Percentiles rank a stretch among this genome's conserved stretches.
phyloP scores from a whole-genome alignment of 345 rosid genomes.

The Salix viminalis region DNA sequence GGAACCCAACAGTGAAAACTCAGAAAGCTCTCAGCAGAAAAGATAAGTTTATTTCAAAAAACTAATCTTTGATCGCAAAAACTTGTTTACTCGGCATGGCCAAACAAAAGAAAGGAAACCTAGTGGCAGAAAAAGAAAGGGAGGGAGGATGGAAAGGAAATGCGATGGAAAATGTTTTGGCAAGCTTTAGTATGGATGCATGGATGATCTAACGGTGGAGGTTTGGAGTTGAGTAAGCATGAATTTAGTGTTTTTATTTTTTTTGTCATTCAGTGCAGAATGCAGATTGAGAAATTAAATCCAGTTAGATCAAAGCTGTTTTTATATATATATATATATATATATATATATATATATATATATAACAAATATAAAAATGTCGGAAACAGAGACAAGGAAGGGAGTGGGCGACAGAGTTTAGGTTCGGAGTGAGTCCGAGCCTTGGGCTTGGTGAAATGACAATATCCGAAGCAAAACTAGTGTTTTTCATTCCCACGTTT shows the following conservation, averaged over 20 bases:
- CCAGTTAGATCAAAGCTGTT: background rate
- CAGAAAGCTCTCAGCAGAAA: background rate
- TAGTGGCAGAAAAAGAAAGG: background rate
- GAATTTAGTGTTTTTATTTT: slow-evolving; percentile 5
- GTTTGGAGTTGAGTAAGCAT: background rate
- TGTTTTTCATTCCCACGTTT: slow-evolving; percentile 4
- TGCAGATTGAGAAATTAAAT: background rate
- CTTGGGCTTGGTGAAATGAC: slow-evolving; percentile 18
- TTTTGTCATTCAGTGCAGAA: background rate
- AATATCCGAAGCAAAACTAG: slow-evolving; percentile 26
- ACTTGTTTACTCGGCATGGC: background rate
- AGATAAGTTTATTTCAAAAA: background rate
- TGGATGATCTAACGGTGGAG: slow-evolving; percentile 4
- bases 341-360: too few relatives aligned
- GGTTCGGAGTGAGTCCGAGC: slow-evolving; percentile 13
- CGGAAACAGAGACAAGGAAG: slow-evolving; percentile 1
- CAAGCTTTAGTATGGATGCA: background rate
- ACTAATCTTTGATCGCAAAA: background rate
- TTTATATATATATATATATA: background rate
- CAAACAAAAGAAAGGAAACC: background rate
- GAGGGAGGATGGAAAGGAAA: background rate
- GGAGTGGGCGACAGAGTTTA: background rate
- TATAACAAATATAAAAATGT: background rate
- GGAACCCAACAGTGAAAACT: background rate
- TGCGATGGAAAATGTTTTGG: background rate